Evolutionary conservation across 2,329 filamentous ascomycete genomes (phyloP).

Genomic region (Alternaria conjuncta): DNA sequence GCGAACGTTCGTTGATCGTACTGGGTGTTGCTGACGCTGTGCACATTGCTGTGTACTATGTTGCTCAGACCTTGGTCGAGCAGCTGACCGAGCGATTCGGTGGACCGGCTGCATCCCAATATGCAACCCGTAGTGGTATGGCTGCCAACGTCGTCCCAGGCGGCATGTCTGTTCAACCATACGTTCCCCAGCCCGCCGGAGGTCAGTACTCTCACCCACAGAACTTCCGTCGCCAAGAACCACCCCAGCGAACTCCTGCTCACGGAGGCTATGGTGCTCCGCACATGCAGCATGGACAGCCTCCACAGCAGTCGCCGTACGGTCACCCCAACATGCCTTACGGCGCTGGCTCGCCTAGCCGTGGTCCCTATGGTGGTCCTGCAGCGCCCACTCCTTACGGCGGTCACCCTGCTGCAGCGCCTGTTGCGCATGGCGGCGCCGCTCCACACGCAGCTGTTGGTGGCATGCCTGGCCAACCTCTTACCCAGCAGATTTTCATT

Average conservation of each 20-base stretch:
- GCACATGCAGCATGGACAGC: constrained; percentile 72
- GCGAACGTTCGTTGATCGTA: constrained; percentile 95
- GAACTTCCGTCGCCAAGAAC: constrained; percentile 73
- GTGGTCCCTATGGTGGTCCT: constrained; percentile 75
- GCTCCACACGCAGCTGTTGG: constrained; percentile 68
- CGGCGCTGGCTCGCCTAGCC: constrained; percentile 71
- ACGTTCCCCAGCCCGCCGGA: constrained; percentile 89
- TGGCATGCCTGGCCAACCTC: constrained; percentile 72
- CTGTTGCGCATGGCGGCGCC: constrained; percentile 68
- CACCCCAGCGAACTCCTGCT: constrained; percentile 73
- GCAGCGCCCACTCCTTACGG: constrained; percentile 74
- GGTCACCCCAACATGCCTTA: constrained; percentile 77
- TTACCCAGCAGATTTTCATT: constrained; percentile 99
- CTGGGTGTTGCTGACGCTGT: constrained; percentile 98
- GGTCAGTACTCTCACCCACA: constrained; percentile 94
- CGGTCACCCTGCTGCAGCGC: constrained; percentile 62
- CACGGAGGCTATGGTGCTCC: constrained; percentile 69
- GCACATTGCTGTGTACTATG: constrained; percentile 98
- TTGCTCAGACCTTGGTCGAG: constrained; percentile 96
- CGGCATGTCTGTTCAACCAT: constrained; percentile 99
- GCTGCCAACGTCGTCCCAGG: constrained; percentile 93
- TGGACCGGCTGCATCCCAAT: constrained; percentile 94
- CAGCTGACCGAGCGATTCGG: constrained; percentile 97
- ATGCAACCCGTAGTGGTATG: constrained; percentile 91
- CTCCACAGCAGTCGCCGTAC: constrained; percentile 51